Base-by-base conservation (phyloP, 768 basidiomycete species). In the Trametes coccinea region DNA sequence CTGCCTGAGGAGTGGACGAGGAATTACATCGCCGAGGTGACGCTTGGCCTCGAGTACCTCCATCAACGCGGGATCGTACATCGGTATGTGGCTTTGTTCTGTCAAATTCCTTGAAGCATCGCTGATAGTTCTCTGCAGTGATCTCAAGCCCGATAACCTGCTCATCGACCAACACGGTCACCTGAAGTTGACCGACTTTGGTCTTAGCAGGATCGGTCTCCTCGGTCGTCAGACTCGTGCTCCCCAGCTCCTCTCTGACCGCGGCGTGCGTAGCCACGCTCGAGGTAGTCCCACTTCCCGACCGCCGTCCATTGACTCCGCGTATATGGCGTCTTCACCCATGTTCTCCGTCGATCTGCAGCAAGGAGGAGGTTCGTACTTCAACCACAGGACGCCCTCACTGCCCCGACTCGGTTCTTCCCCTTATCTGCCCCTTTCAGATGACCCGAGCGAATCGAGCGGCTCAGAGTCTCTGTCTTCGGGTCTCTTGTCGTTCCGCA, bases 101-200 rank as follows among this genome's bases (percentile, higher is more conserved):
- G 22, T 52, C 33, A 34, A 29, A n/a, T 46, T 46, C 48, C 31
- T 37, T 14, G 16, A 13, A 31, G 4, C 1, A 17, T 62, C 27
- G 7, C 40, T 65, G 17, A 69, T 46, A 11, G 4, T 9, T 33
- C 46, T 59, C 57, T 69, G 33, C 71, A 97, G 97, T 78, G 97
- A 98, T 72, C 76, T 98, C 62, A 98, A 98, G 73, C 97, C 97
- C 13, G 97, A 99, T 77, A 99, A 99, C 71, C 78, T 99, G 43
- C 89, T 99, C 41, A 98, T 99, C 69, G 96, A 99, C 75, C 85
- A 92, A 51, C 89, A 95, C 68, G 97, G 97, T 16, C 97, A 99
- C 74, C 80, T 99, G 69, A 98, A 98, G 75, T 84, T 99, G 39
- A 99, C 97, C 29, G 97, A 99, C 76, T 99, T 99, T 72, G 97